Evolutionary conservation across 75 land plant genomes (phyloP), one percentile per base, ranked within the genome.

Genomic region (Picea sitchensis): DNA sequence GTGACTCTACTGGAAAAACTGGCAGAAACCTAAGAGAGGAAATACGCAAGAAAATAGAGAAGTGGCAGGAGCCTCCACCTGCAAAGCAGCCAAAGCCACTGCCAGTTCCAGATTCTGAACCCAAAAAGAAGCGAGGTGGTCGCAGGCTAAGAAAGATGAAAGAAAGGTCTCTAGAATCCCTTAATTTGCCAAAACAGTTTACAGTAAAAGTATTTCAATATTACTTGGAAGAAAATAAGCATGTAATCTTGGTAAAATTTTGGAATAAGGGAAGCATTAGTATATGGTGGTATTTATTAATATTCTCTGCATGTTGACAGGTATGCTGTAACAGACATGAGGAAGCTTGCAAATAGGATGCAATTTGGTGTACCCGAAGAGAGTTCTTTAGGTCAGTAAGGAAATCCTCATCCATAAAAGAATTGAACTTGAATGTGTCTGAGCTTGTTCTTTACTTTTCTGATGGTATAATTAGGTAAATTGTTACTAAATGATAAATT

Each of bases 111-210:
- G 93, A 94, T 80, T 92, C 93, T 21, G 96, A 96, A 59, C 96
- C 99, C 36, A 96, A 96, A 71, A 94, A 96, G 79, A 94, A 94
- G 81, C 90, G 99, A 86, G 99, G 96, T 83, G 99, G 99, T 68
- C 92, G 99, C 31, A 84, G 99, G 15, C 82, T 92, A 64, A 79
- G 99, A 58, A 96, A 96, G 82, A 93, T 91, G 94, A 96, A 96
- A 76, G 96, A 96, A 61, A 93, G 96, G 99, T 96, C 78, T 31
- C 20, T 57, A 18, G 20, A 6, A n/a, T 74, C 17, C 9, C 44
- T n/a, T 3, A 59, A 59, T 14, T 1, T 59, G 0, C 0, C 47
- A 1, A 44, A 5, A 59, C 12, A 17, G 13, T 59, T 59, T 59
- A 14, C 18, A 17, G 18, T 4, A 1, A 44, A 44, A 44, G 47